Base-by-base conservation (phyloP, 805 yeast genomes). In the Pichia membranifaciens region DNA sequence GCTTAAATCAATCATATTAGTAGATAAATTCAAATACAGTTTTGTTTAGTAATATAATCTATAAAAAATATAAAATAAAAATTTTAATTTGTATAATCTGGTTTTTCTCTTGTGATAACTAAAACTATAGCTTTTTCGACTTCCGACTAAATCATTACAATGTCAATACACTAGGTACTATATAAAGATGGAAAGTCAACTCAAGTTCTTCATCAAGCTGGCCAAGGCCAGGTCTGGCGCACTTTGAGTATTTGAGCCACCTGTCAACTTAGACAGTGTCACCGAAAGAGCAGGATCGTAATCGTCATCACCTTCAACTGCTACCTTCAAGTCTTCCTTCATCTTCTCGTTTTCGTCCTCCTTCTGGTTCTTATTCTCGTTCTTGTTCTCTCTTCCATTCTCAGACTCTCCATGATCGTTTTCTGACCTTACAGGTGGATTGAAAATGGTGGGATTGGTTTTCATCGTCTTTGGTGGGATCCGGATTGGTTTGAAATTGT, bases 1-100 rank as follows among this genome's bases (percentile, higher is more conserved):
- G 96, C 95, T 75, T 84, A 38, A 38, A 38, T 22, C n/a, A 8
- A 7, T 10, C 29, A 25, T 25, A 25, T 25, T 25, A 25, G 29
- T 25, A 25, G 29, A 25, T 25, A 25, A 25, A 25, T 25, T 25
- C 29, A 25, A 25, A 25, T 25, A 25, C 29, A 25, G 8, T 34
- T 42, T 33, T 21, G 23, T 44, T 33, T 33, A 34, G 18, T 41
- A 41, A 28, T 29, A 40, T 39, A 39, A 38, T 38, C 29, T 18
- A 38, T 39, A 39, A 39, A 43, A 43, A 36, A 33, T 33, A 33
- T 8, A 25, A 33, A 7, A 17, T 33, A 33, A 33, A 33, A 33
- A 33, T n/a, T n/a, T 33, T 33, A n/a, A 33, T 33, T 33, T 33
- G 20, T 33, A 33, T 33, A 33, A 33, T 15, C 8, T 33, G 36